These are phyloP conservation scores for Talaromyces proteolyticus DNA, from an alignment of 495 filamentous ascomycete genomes.

Conservation along the genomic window DNA sequence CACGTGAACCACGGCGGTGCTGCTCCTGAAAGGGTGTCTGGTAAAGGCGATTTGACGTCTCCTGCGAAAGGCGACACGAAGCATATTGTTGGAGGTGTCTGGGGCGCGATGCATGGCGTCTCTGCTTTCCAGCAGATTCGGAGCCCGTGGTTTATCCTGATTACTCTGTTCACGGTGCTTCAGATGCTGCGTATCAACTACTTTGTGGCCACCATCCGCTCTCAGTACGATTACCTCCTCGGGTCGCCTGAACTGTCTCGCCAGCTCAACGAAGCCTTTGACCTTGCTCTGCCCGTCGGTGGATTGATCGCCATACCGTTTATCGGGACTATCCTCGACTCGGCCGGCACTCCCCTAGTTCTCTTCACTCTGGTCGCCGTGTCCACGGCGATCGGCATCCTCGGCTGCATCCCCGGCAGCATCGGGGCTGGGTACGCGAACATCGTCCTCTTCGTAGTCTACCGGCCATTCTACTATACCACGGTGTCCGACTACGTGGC, in stretches of 20 bases:
- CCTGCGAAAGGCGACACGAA: conserved; percentile 32
- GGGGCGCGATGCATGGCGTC: conserved; percentile 80
- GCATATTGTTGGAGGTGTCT: conserved; percentile 65
- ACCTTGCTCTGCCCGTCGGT: conserved; percentile 80
- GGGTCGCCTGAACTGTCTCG: conserved; percentile 49
- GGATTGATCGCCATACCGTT: conserved; percentile 83
- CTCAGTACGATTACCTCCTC: conserved; percentile 82
- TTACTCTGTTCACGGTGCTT: conserved; percentile 79
- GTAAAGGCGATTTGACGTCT: conserved; percentile 15
- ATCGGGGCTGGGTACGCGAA: conserved; percentile 70
- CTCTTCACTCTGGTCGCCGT: conserved; percentile 65
- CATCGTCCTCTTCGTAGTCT: conserved; percentile 67
- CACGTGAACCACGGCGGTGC: neutral
- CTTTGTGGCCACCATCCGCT: conserved; percentile 86
- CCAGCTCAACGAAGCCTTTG: conserved; percentile 78
- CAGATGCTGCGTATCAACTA: conserved; percentile 97
- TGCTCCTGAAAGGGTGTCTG: neutral
- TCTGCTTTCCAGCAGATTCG: conserved; percentile 69
- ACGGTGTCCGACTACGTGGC: conserved; percentile 72
- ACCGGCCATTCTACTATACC: conserved; percentile 50
- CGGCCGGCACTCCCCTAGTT: conserved; percentile 64
- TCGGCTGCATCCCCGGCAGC: conserved; percentile 67
- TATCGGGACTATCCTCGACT: conserved; percentile 79
- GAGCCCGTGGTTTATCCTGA: conserved; percentile 82
- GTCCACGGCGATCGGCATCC: conserved; percentile 71